These are phyloP conservation scores for Exidia glandulosa DNA, from an alignment of 768 basidiomycete species.

Conservation along the genomic window DNA sequence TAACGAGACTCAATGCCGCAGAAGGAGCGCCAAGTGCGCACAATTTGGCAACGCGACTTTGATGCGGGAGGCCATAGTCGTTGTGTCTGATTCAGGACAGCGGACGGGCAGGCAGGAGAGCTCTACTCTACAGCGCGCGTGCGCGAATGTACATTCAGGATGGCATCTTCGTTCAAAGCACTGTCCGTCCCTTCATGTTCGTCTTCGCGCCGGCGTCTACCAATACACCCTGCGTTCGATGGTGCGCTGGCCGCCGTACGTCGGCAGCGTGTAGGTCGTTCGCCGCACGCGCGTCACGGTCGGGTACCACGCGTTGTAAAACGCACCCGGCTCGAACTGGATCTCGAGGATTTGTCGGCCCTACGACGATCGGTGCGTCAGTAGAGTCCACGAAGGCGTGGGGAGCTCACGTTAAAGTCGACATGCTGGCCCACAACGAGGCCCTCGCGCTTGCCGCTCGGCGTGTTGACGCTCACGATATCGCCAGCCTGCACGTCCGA, in stretches of 20 bases:
- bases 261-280: slow-evolving; percentile 48
- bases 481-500: slow-evolving; percentile 40
- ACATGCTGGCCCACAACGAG: slow-evolving; percentile 67
- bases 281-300: slow-evolving; percentile 67
- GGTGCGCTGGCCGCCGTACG: slow-evolving; percentile 39
- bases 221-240: slow-evolving; percentile 66
- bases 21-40: no score
- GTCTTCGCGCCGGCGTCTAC: no score
- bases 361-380: slow-evolving; percentile 24
- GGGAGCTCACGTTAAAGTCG: slow-evolving; percentile 50
- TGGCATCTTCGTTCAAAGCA: no score
- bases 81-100: no score
- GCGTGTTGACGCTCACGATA: slow-evolving; percentile 62
- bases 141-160: no score
- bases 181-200: no score
- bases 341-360: slow-evolving; percentile 77
- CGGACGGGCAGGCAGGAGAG: no score
- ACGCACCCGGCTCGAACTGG: slow-evolving; percentile 56
- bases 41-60: no score
- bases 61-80: no score
- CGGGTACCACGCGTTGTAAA: slow-evolving; percentile 68
- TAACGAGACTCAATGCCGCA: no score
- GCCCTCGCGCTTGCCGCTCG: slow-evolving; percentile 59
- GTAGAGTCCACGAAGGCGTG: not conserved
- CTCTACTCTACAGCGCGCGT: no score